These are phyloP conservation scores for Mycena vulgaris DNA, from an alignment of 768 basidiomycete species.

Conservation along the genomic window DNA sequence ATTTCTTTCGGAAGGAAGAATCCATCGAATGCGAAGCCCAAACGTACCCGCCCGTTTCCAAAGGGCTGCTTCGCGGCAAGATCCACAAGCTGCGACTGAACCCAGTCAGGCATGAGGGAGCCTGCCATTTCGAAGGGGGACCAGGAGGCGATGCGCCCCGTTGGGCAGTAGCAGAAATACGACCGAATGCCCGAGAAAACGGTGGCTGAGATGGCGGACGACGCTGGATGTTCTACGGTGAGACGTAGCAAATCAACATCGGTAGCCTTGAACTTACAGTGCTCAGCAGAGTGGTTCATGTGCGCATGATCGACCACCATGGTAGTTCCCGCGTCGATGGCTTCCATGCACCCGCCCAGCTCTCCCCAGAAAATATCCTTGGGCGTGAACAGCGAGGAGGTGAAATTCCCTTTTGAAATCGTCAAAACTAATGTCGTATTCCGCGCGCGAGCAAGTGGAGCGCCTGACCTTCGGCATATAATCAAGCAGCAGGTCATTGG, in stretches of 20 bases:
- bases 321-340: slow-evolving; percentile 29
- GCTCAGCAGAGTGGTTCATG: slow-evolving; percentile 25
- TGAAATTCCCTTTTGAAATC: slow-evolving; percentile 9
- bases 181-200: slow-evolving; percentile 34
- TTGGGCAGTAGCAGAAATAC: slow-evolving; percentile 28
- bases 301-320: slow-evolving; percentile 37
- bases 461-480: slow-evolving; percentile 24
- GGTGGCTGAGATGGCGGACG: slow-evolving; percentile 26
- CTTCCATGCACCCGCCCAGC: slow-evolving; percentile 32
- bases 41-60: slow-evolving; percentile 33
- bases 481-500: slow-evolving; percentile 30
- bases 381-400: slow-evolving; percentile 19
- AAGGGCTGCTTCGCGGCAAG: slow-evolving; percentile 33
- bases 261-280: slow-evolving; percentile 23
- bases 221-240: too few species aligned
- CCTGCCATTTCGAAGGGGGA: slow-evolving; percentile 9
- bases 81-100: slow-evolving; percentile 16
- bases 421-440: background rate
- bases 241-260: too few species aligned
- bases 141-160: slow-evolving; percentile 15
- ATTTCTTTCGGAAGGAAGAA: slow-evolving; percentile 29
- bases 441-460: too few species aligned
- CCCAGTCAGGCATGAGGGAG: slow-evolving; percentile 23
- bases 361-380: slow-evolving; percentile 36
- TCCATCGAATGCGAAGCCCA: slow-evolving; percentile 31